Conservation (phyloP, 352 stramenopile genomes). For the Phytophthora sp. region DNA sequence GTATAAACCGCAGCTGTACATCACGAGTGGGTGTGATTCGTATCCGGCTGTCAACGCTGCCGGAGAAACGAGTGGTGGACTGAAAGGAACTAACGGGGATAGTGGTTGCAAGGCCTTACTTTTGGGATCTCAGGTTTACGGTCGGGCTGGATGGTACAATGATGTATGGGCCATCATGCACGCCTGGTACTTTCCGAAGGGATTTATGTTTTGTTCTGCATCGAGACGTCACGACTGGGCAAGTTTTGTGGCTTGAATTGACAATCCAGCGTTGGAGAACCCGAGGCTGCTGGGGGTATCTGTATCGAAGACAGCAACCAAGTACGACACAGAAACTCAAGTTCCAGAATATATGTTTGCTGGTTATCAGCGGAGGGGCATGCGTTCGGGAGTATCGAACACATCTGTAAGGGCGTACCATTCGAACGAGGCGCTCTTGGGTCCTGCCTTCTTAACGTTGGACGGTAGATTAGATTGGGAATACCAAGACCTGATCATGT, state of each 20-base stretch:
- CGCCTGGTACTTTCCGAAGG: conserved; percentile 4
- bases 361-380: too few relatives aligned
- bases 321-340: background rate
- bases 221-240: background rate
- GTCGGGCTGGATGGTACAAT: conserved; percentile 1
- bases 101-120: background rate
- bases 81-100: background rate
- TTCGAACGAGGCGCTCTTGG: background rate
- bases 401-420: background rate
- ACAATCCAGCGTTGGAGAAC: background rate
- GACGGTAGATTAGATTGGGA: background rate
- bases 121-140: conserved; percentile 6
- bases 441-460: background rate
- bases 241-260: conserved; percentile 2
- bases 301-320: background rate
- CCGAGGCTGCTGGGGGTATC: background rate
- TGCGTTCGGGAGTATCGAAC: too few relatives aligned
- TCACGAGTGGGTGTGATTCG: too few relatives aligned
- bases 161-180: background rate
- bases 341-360: too few relatives aligned
- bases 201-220: background rate
- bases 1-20: too few relatives aligned
- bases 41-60: background rate
- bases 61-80: background rate
- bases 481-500: background rate